A percentile compares a stretch with the other conserved stretches of the same genome.
phyloP scores from a whole-genome alignment of 108 stramenopile species.

The Cyclotella atomus region DNA sequence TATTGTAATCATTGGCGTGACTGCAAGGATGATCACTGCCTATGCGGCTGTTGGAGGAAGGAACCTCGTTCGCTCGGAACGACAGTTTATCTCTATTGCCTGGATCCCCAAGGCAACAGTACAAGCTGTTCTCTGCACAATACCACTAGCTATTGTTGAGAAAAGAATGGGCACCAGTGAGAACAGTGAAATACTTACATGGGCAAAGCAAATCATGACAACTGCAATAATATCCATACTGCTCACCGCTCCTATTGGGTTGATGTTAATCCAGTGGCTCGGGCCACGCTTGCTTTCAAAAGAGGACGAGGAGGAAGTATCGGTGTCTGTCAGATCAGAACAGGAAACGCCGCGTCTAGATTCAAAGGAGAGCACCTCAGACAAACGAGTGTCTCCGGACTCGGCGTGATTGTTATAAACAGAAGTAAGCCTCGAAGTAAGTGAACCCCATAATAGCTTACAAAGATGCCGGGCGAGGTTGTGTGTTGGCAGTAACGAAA shows the following conservation, averaged over 20 bases:
- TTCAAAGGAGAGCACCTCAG: too few species aligned
- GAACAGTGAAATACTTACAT: not conserved
- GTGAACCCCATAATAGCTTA: not conserved
- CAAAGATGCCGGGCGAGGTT: not conserved
- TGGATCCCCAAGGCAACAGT: slow-evolving; percentile 66
- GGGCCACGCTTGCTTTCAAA: slow-evolving; percentile 4
- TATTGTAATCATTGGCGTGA: slow-evolving; percentile 31
- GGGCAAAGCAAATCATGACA: not conserved
- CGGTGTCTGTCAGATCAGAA: not conserved
- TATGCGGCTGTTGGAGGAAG: slow-evolving; percentile 16
- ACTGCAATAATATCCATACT: slow-evolving; percentile 28
- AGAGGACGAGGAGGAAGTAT: not conserved
- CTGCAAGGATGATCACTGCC: slow-evolving; percentile 15
- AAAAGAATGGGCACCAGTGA: not conserved
- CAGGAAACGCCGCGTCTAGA: too few species aligned
- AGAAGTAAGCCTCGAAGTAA: not conserved
- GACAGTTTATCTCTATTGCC: slow-evolving; percentile 41
- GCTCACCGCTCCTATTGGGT: slow-evolving; percentile 33
- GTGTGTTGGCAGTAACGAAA: slow-evolving; percentile 6
- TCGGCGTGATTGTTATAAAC: not conserved
- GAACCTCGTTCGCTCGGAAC: slow-evolving; percentile 17
- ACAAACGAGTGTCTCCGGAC: not conserved
- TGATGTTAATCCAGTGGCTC: slow-evolving; percentile 19
- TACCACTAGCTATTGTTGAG: slow-evolving; percentile 39
- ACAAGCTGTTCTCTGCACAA: slow-evolving; percentile 52